Base-by-base conservation (phyloP, 225 moss, liverwort and hornwort species). In the Bryoerythrophyllum caledonicum region DNA sequence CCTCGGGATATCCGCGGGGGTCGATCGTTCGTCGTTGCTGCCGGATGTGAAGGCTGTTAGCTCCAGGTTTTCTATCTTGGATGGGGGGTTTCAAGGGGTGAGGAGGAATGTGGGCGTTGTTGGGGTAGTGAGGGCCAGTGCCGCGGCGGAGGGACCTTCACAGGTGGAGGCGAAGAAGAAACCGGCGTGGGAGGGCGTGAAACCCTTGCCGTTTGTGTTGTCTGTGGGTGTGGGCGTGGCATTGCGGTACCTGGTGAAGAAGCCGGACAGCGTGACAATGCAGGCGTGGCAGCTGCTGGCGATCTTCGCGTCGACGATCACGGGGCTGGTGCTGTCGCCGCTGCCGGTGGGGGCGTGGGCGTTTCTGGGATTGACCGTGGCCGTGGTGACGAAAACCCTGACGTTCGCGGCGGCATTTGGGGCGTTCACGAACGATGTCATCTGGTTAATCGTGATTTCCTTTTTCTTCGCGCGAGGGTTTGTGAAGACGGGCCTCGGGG, bases 301-400 rank as follows among this genome's bases (percentile, higher is more conserved):
- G 17, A 94, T 99, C 40, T 99, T 99, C 78, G 76, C 95, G 3
- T 99, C 99, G 44, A 99, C 95, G 27, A 99, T 99, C 64, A 83
- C 99, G 35, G 99, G 99, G 68, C 78, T 99, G 37, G 95, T 99
- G 76, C 73, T 99, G 49, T 91, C 91, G 24, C 99, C 99, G 4
- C 74, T 99, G 60, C 99, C 99, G 1, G 99, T 95, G n/a, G 99
- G 99, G 21, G 99, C 99, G 13, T 99, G 99, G 95, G 94, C 99
- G 34, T 95, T 99, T 72, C 19, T 93, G 38, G 99, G 99, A 52
- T 71, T 99, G 80, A 99, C 99, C 6, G 86, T 86, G 69, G 85
- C 99, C 16, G 95, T 99, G 13, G 19, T 99, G 34, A 99, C 99
- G 10, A 91, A 93, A 13, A 99, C 99, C 3, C 79, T 99, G 14